These are phyloP conservation scores for Pisolithus albus DNA, from an alignment of 768 basidiomycete genomes.

Conservation along the genomic window DNA sequence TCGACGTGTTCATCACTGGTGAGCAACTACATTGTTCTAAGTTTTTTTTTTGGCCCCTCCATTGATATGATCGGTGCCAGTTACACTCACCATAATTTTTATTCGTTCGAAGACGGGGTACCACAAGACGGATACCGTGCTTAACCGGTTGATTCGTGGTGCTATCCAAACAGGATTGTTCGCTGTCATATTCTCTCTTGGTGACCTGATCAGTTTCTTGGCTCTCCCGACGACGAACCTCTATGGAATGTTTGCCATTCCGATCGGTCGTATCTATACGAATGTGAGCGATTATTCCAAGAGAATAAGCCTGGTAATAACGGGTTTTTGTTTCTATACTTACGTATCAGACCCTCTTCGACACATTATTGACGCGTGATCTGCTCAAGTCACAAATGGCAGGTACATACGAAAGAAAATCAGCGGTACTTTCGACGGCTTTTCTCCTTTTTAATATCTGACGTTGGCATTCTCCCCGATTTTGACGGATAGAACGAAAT, in stretches of 20 bases:
- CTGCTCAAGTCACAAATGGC: conserved; percentile 25
- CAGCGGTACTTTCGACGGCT: background rate
- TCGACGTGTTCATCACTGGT: conserved; percentile 44
- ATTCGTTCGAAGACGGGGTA: conserved; percentile 44
- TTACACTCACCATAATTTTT: conserved; percentile 24
- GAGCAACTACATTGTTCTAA: background rate
- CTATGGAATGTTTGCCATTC: conserved; percentile 34
- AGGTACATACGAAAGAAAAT: conserved; percentile 2
- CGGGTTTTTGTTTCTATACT: background rate
- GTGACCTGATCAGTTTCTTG: conserved; percentile 37
- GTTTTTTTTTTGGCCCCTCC: background rate
- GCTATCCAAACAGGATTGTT: conserved; percentile 51
- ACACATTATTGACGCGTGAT: conserved; percentile 37
- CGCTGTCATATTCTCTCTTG: conserved; percentile 44
- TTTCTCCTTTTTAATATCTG: background rate
- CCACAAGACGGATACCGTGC: conserved; percentile 43
- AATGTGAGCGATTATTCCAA: conserved; percentile 30
- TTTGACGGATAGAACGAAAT: background rate
- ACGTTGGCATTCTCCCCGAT: background rate
- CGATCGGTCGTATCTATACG: conserved; percentile 38
- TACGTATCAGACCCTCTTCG: conserved; percentile 33
- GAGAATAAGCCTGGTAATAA: background rate
- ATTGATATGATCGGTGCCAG: conserved; percentile 5
- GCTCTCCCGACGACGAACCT: conserved; percentile 23
- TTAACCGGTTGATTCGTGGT: conserved; percentile 48